Conservation (phyloP, 306 rosid species). For the Acacia crassicarpa region DNA sequence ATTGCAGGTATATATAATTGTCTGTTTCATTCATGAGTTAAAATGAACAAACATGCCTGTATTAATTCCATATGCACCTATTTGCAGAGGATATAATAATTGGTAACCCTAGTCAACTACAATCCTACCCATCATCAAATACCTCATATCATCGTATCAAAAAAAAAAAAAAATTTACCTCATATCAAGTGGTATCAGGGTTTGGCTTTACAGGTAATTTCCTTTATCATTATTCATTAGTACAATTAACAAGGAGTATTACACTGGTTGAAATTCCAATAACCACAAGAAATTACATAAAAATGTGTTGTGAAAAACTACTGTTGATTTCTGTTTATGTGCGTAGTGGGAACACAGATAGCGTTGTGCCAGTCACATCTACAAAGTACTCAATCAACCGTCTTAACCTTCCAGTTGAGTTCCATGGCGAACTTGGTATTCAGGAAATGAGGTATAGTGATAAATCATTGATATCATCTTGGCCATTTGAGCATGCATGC, state of each 20-base stretch:
- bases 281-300: background rate
- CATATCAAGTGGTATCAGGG: background rate
- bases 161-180: too few relatives aligned
- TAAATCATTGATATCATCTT: background rate
- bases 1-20: constrained; percentile 42
- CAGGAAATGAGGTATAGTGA: constrained; percentile 43
- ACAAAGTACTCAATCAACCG: constrained; percentile 53
- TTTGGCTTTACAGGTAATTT: constrained; percentile 45
- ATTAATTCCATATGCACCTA: background rate
- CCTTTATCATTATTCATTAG: background rate
- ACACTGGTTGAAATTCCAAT: background rate
- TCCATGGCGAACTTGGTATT: constrained; percentile 64
- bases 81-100: constrained; percentile 14
- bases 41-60: background rate
- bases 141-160: constrained; percentile 19
- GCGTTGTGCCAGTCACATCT: constrained; percentile 53
- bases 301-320: background rate
- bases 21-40: background rate
- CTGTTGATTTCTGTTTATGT: background rate
- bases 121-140: constrained; percentile 33
- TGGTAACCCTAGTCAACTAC: constrained; percentile 39
- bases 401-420: constrained; percentile 35
- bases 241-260: background rate
- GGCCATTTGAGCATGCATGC: background rate
- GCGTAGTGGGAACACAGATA: constrained; percentile 62